These are phyloP conservation scores for Daldinia concentrica DNA, from an alignment of 495 filamentous ascomycete species.

Conservation along the genomic window DNA sequence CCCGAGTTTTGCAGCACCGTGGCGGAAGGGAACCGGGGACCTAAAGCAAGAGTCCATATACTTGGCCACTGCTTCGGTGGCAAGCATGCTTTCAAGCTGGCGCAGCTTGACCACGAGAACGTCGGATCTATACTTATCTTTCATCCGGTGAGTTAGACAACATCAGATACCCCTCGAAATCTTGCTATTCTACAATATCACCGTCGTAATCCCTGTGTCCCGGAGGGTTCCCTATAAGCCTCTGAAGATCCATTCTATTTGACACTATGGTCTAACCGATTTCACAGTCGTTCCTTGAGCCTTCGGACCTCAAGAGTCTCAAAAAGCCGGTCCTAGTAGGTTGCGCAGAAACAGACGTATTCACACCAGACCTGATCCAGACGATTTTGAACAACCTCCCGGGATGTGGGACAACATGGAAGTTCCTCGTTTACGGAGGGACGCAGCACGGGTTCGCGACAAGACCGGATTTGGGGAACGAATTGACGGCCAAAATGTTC, in stretches of 20 bases:
- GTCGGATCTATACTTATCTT: conserved; percentile 17
- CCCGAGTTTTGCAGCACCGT: conserved; percentile 6
- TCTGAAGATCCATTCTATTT: not conserved
- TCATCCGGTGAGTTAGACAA: conserved; percentile 9
- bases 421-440: conserved; percentile 19
- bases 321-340: conserved; percentile 18
- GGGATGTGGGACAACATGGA: conserved; percentile 7
- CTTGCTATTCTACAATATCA: not conserved
- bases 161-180: not conserved
- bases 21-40: not conserved
- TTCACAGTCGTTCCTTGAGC: conserved; percentile 15
- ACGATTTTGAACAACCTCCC: conserved; percentile 8
- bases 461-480: conserved; percentile 14
- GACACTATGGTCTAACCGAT: not conserved
- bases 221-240: not conserved
- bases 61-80: conserved; percentile 23
- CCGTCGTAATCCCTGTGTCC: not conserved
- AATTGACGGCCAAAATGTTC: conserved; percentile 19
- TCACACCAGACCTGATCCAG: conserved; percentile 19
- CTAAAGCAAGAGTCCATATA: conserved; percentile 5
- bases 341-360: conserved; percentile 18
- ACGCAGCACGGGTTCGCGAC: conserved; percentile 24
- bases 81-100: conserved; percentile 24
- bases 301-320: conserved; percentile 2
- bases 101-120: not conserved